Evolutionary conservation across 352 stramenopile species (phyloP).

Genomic region (Pseudoperonospora humuli): DNA sequence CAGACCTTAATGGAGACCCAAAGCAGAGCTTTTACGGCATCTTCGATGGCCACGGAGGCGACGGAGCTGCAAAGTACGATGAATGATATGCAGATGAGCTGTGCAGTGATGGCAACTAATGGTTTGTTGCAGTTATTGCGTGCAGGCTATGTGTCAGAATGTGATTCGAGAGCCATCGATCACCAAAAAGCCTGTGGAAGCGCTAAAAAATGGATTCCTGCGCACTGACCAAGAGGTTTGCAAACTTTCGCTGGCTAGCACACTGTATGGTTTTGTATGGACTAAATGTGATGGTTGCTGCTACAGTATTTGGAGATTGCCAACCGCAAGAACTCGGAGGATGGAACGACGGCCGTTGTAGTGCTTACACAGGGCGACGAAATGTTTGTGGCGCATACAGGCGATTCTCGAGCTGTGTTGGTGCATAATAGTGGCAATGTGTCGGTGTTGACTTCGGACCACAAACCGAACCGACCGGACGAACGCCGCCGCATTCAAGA

Average conservation of each 20-base stretch:
- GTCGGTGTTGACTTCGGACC: slow-evolving; percentile 78
- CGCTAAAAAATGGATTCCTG: slow-evolving; percentile 74
- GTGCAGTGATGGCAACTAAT: slow-evolving; percentile 4
- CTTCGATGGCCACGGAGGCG: slow-evolving; percentile 90
- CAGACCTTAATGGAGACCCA: slow-evolving; percentile 69
- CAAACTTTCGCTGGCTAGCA: background rate
- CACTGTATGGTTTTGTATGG: background rate
- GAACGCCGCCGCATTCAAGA: slow-evolving; percentile 85
- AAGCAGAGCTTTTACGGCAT: slow-evolving; percentile 88
- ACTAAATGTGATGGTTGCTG: background rate
- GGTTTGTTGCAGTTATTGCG: slow-evolving; percentile 51
- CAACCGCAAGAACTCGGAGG: slow-evolving; percentile 72
- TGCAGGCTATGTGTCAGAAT: slow-evolving; percentile 77
- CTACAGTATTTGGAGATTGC: slow-evolving; percentile 76
- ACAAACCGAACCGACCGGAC: slow-evolving; percentile 88
- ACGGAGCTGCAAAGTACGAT: slow-evolving; percentile 77
- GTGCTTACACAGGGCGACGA: slow-evolving; percentile 66
- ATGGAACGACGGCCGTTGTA: slow-evolving; percentile 87
- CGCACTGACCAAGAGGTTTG: slow-evolving; percentile 70
- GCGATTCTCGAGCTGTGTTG: slow-evolving; percentile 85
- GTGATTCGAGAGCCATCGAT: slow-evolving; percentile 67
- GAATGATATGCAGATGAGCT: background rate
- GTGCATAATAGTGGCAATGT: slow-evolving; percentile 73
- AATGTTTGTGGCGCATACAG: slow-evolving; percentile 86
- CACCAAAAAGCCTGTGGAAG: slow-evolving; percentile 51